Evolutionary conservation across 2,329 filamentous ascomycete genomes (phyloP), one percentile per base, ranked within the genome.

Genomic region (Sordariomycetes sp.): DNA sequence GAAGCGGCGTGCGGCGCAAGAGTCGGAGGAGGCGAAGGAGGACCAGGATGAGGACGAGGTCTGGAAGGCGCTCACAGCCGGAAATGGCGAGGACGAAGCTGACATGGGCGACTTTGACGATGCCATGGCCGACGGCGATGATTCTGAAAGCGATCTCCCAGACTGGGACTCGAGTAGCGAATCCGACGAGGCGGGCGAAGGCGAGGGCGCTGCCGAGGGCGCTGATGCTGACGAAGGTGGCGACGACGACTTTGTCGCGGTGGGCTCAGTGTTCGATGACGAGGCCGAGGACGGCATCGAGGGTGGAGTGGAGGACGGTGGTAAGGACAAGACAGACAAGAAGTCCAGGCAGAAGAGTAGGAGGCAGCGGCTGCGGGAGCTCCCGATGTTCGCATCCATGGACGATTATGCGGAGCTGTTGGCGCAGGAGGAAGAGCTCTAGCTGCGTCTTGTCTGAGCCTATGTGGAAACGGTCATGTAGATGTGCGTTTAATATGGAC

Each of bases 341-440:
- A 62, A 74, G 75, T 62, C 67, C 67, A n/a, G 67, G 65, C 60
- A 68, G 62, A 78, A 76, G 64, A 79, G 82, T 68, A 89, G 87
- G 74, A 85, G 81, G 74, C 90, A 86, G 78, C 89, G 89, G 74
- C 77, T 97, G 70, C 96, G 90, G 79, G 83, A 84, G 62, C 75
- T 99, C 63, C 94, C 94, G 7, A 95, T 84, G 39, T 99, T 99
- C 74, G 94, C 95, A 22, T 95, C 89, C 35, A 87, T 80, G 35
- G 94, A 97, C 57, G 94, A 97, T 68, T 99, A 97, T 70, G 92
- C 90, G 17, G 87, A 87, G 64, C 78, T 96, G 73, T 72, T 96
- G 68, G 88, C 78, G 3, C 80, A 82, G 61, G 89, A 94, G 55
- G 45, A 50, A 6, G 45, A 50, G 6, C n/a, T 50, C n/a, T 50